These are phyloP conservation scores for Plicaturopsis crispa DNA, from an alignment of 768 basidiomycete species.

Conservation along the genomic window DNA sequence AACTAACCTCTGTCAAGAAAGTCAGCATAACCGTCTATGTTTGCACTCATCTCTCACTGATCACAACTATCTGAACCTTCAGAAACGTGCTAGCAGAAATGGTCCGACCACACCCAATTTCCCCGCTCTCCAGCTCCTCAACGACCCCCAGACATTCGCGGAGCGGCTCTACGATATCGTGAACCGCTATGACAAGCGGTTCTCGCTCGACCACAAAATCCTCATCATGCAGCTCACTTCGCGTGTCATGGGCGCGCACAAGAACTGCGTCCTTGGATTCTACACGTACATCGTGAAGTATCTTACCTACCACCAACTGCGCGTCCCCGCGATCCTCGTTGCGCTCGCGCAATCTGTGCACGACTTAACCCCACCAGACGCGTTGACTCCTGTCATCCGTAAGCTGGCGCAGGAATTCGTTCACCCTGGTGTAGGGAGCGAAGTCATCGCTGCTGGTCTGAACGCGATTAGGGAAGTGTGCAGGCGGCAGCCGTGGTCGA, in stretches of 20 bases:
- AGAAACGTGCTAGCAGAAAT: slow-evolving; percentile 28
- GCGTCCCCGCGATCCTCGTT: slow-evolving; percentile 88
- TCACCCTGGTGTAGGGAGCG: slow-evolving; percentile 92
- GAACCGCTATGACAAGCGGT: slow-evolving; percentile 85
- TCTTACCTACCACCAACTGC: slow-evolving; percentile 85
- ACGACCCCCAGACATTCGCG: slow-evolving; percentile 93
- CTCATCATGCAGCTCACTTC: slow-evolving; percentile 95
- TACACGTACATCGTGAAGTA: slow-evolving; percentile 97
- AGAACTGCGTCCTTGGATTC: slow-evolving; percentile 87
- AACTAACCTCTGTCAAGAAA: slow-evolving; percentile 68
- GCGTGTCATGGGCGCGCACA: slow-evolving; percentile 88
- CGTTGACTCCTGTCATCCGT: slow-evolving; percentile 76
- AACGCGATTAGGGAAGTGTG: slow-evolving; percentile 96
- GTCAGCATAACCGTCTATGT: slow-evolving; percentile 23
- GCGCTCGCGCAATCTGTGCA: slow-evolving; percentile 93
- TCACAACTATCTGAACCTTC: slow-evolving; percentile 4
- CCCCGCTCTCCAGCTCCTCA: slow-evolving; percentile 84
- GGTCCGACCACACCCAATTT: slow-evolving; percentile 54
- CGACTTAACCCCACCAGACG: slow-evolving; percentile 92
- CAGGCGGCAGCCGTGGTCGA: slow-evolving; percentile 89
- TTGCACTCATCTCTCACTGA: background rate
- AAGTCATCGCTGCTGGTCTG: slow-evolving; percentile 94
- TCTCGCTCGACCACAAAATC: slow-evolving; percentile 94
- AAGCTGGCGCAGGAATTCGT: slow-evolving; percentile 96
- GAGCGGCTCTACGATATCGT: slow-evolving; percentile 89